Conservation (phyloP, 2,329 filamentous ascomycete species). For the Sporothrix pseudoabietina region DNA sequence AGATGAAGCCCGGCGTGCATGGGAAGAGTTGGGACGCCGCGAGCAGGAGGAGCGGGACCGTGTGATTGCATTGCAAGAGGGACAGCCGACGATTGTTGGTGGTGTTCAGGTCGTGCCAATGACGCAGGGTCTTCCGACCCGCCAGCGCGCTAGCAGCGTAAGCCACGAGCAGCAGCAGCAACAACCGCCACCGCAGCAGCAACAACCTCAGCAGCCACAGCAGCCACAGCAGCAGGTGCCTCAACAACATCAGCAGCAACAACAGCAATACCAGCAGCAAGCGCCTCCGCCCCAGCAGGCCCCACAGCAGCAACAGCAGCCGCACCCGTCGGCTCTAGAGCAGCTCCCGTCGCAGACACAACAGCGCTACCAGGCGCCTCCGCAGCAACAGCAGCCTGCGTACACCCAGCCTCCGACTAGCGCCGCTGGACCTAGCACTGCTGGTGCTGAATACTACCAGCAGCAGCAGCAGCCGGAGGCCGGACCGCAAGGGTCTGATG, state of each 20-base stretch:
- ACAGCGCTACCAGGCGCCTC: constrained; percentile 21
- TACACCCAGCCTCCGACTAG: constrained; percentile 9
- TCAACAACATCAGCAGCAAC: constrained; percentile 8
- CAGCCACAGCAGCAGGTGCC: constrained; percentile 37
- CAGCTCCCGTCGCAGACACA: constrained; percentile 33
- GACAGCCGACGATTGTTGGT: constrained; percentile 84
- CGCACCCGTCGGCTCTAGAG: constrained; percentile 22
- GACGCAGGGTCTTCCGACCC: constrained; percentile 68
- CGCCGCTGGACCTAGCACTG: not conserved
- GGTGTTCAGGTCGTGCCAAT: constrained; percentile 96
- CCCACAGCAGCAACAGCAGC: constrained; percentile 22
- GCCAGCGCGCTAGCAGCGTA: constrained; percentile 49
- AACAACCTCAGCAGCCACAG: constrained; percentile 35
- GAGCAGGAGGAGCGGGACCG: constrained; percentile 92
- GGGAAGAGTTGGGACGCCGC: constrained; percentile 92
- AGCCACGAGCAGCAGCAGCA: constrained; percentile 43
- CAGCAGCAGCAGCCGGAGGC: constrained; percentile 16
- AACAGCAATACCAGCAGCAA: constrained; percentile 36
- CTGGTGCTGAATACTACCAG: constrained; percentile 25
- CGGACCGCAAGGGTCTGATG: constrained; percentile 20
- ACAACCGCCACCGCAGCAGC: constrained; percentile 40
- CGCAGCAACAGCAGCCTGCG: constrained; percentile 18
- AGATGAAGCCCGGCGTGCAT: constrained; percentile 90
- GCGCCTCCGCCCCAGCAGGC: constrained; percentile 29
- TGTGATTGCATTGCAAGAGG: constrained; percentile 80